phyloP scores from a whole-genome alignment of 306 rosid genomes.

The Casuarina cunninghamiana region DNA sequence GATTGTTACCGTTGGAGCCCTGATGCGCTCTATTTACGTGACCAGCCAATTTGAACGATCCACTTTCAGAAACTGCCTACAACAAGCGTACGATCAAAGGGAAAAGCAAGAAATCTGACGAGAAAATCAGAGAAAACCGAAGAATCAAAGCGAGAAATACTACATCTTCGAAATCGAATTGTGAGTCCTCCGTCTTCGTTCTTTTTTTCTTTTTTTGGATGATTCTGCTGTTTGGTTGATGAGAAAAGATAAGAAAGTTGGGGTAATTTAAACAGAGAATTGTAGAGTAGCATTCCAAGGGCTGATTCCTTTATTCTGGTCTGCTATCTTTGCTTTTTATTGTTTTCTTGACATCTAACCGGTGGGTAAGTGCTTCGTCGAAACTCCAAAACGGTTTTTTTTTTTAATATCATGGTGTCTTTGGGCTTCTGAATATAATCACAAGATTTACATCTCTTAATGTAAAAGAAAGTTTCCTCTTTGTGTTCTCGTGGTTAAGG shows the following conservation, averaged over 20 bases:
- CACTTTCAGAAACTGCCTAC: not conserved
- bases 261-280: not conserved
- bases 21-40: not conserved
- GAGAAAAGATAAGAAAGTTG: not conserved
- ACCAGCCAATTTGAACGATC: not conserved
- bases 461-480: not conserved
- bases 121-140: slow-evolving; percentile 2
- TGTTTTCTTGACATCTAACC: not conserved
- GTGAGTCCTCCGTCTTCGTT: slow-evolving; percentile 34
- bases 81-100: not conserved
- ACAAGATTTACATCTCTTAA: not conserved
- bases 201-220: not conserved
- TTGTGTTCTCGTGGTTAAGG: not conserved
- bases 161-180: not conserved
- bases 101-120: not conserved
- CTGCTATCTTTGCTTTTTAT: too few relatives aligned
- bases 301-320: too few relatives aligned
- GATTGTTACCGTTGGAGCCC: slow-evolving; percentile 49
- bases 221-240: not conserved
- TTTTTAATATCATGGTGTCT: not conserved
- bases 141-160: not conserved
- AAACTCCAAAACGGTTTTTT: not conserved
- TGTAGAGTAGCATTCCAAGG: not conserved
- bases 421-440: not conserved
- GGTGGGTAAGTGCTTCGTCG: not conserved